phyloP scores from a whole-genome alignment of 139 green algal genomes.

The Edaphochlamys debaryana region DNA sequence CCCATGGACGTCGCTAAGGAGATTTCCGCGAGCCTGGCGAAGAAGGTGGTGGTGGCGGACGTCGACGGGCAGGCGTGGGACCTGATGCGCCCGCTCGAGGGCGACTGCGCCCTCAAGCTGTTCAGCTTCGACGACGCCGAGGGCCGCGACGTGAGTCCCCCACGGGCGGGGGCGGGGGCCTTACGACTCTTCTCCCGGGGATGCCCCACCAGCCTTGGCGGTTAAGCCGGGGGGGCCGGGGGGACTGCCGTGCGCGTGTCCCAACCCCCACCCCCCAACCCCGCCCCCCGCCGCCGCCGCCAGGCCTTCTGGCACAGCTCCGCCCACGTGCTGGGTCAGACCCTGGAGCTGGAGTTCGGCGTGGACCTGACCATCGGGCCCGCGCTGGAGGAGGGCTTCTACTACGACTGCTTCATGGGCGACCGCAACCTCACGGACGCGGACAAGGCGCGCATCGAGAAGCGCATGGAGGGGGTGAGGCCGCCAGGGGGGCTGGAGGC shows the following conservation, averaged over 20 bases:
- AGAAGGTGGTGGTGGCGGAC: conserved; percentile 89
- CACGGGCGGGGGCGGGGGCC: no score
- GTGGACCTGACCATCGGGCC: conserved; percentile 97
- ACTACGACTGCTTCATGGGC: conserved; percentile 98
- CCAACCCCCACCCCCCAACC: no score
- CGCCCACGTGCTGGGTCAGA: conserved; percentile 94
- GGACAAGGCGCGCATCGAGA: conserved; percentile 82
- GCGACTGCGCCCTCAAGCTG: conserved; percentile 88
- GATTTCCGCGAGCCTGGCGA: conserved; percentile 91
- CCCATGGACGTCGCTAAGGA: conserved; percentile 92
- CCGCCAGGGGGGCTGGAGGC: no score
- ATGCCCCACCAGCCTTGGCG: no score
- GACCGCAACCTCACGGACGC: conserved; percentile 80
- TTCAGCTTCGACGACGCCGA: conserved; percentile 89
- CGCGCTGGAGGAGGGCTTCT: conserved; percentile 96
- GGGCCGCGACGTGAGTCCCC: conserved; percentile 86
- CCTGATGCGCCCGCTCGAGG: conserved; percentile 87
- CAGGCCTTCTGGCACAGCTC: conserved; percentile 98
- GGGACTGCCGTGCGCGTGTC: no score
- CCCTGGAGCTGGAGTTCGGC: conserved; percentile 94
- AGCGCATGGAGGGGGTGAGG: conserved; percentile 72
- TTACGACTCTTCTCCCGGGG: no score
- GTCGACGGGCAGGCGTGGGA: conserved; percentile 92
- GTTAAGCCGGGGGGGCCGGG: no score
- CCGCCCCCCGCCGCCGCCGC: no score